Evolutionary conservation across 2,329 filamentous ascomycete genomes (phyloP).

Genomic region (Monosporascus sp.): DNA sequence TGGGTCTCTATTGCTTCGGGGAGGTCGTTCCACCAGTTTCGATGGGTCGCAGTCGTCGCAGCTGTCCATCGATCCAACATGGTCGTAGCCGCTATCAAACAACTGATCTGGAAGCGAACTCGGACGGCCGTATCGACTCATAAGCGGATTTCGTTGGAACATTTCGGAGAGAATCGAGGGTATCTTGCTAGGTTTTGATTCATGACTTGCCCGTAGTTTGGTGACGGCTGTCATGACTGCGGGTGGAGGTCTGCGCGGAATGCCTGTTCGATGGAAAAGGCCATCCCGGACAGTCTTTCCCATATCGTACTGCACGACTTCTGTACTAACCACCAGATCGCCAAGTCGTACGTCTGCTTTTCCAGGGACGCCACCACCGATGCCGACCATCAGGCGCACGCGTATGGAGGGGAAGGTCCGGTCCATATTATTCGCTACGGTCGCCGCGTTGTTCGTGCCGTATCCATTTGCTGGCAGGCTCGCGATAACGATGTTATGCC

Average conservation of each 20-base stretch:
- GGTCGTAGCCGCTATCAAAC: background rate
- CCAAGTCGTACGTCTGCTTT: slow-evolving; percentile 21
- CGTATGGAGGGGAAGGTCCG: slow-evolving; percentile 11
- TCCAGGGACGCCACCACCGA: slow-evolving; percentile 20
- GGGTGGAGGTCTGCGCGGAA: background rate
- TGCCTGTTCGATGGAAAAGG: slow-evolving; percentile 1
- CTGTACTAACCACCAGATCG: slow-evolving; percentile 17
- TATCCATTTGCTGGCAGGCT: slow-evolving; percentile 11
- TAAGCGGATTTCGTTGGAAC: background rate
- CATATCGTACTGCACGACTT: slow-evolving; percentile 10
- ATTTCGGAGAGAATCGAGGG: background rate
- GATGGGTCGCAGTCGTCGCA: background rate
- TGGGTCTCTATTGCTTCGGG: background rate
- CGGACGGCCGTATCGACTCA: background rate
- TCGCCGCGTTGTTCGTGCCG: slow-evolving; percentile 12
- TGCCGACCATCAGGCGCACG: slow-evolving; percentile 22
- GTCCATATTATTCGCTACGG: slow-evolving; percentile 12
- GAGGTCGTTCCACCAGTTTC: background rate
- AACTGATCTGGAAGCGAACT: background rate
- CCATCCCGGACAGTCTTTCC: slow-evolving; percentile 3
- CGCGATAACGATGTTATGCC: slow-evolving; percentile 13
- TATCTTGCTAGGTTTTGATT: background rate
- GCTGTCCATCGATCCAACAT: background rate
- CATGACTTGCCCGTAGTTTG: background rate
- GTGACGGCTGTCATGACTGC: background rate